Percentiles rank a stretch among this genome's conserved stretches.
phyloP scores from a whole-genome alignment of 225 moss, liverwort and hornwort species.

The Asterella californica region DNA sequence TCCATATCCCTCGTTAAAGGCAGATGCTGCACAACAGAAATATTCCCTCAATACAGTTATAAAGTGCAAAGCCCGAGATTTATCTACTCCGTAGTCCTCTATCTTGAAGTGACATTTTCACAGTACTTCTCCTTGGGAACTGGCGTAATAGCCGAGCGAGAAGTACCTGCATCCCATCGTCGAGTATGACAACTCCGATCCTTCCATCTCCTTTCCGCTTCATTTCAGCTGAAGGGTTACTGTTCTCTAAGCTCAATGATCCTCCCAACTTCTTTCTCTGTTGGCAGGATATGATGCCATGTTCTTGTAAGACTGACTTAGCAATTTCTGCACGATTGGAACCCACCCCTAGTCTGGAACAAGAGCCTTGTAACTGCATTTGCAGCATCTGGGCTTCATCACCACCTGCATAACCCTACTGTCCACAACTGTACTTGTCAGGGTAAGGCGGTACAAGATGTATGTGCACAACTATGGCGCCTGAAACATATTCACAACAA shows the following conservation, averaged over 20 bases:
- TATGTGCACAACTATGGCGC: neutral
- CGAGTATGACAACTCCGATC: constrained; percentile 65
- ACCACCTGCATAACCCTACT: constrained; percentile 85
- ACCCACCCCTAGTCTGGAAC: constrained; percentile 70
- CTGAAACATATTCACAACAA: neutral
- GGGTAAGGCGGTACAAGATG: neutral
- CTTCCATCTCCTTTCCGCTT: constrained; percentile 31
- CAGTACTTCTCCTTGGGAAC: neutral
- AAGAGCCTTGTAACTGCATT: constrained; percentile 66
- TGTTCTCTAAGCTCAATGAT: constrained; percentile 5
- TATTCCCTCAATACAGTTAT: neutral
- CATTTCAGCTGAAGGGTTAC: constrained; percentile 6
- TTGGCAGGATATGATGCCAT: constrained; percentile 28
- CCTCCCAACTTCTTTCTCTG: constrained; percentile 22
- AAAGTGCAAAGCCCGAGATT: neutral
- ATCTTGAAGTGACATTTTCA: neutral
- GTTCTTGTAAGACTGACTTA: constrained; percentile 46
- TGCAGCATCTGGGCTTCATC: constrained; percentile 86
- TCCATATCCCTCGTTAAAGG: constrained; percentile 75
- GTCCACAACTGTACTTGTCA: neutral
- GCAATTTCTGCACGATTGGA: constrained; percentile 63
- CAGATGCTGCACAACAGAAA: constrained; percentile 54
- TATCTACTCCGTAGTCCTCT: neutral
- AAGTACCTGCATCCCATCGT: constrained; percentile 98
- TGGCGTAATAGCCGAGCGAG: neutral